Conservation (phyloP, 2,329 filamentous ascomycete genomes). For the Lachnellula hyalina region DNA sequence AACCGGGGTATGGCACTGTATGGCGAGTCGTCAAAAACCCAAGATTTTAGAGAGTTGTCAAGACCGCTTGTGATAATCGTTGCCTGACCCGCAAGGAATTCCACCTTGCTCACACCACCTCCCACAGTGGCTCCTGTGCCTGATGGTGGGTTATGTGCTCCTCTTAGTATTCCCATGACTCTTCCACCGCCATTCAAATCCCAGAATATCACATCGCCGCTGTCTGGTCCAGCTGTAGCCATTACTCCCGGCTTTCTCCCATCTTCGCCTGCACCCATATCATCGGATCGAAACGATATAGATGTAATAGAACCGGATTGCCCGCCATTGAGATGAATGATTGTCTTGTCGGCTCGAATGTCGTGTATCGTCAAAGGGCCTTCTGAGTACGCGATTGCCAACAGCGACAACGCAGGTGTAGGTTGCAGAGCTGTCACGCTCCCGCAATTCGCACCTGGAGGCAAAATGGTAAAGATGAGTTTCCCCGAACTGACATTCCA, state of each 20-base stretch:
- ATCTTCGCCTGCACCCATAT: constrained; percentile 80
- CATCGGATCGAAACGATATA: constrained; percentile 88
- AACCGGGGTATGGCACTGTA: constrained; percentile 83
- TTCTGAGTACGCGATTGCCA: constrained; percentile 81
- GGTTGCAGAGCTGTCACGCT: constrained; percentile 84
- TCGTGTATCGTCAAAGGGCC: constrained; percentile 79
- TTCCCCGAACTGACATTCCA: constrained; percentile 96
- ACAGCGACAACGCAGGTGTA: constrained; percentile 74
- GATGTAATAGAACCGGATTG: constrained; percentile 64
- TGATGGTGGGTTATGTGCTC: constrained; percentile 74
- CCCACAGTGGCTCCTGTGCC: constrained; percentile 48
- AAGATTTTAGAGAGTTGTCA: constrained; percentile 91
- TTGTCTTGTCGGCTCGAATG: constrained; percentile 67
- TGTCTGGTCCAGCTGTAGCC: constrained; percentile 76
- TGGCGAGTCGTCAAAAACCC: constrained; percentile 91
- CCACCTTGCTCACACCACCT: constrained; percentile 78
- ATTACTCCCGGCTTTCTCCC: constrained; percentile 84
- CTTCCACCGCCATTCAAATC: constrained; percentile 86
- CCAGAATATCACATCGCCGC: constrained; percentile 92
- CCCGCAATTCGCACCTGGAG: constrained; percentile 66
- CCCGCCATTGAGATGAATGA: constrained; percentile 65
- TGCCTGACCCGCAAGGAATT: constrained; percentile 85
- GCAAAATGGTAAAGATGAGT: constrained; percentile 82
- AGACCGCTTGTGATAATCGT: constrained; percentile 85
- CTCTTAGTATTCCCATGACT: constrained; percentile 78